These are phyloP conservation scores for Cucumis sativus DNA, from an alignment of 306 rosid species.

Conservation along the genomic window Cucumber_9930_V3 NC_026655.2:4042501-4043000, in stretches of 20 bases:
- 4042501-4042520: constrained; percentile 51
- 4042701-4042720: neutral
- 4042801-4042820: neutral
- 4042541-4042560: constrained; percentile 20
- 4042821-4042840: neutral
- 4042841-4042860: too few relatives aligned
- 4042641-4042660: neutral
- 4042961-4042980: too few relatives aligned
- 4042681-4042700: too few relatives aligned
- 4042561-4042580: neutral
- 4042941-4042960: too few relatives aligned
- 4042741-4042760: neutral
- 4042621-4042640: neutral
- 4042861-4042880: too few relatives aligned
- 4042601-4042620: neutral
- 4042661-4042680: neutral
- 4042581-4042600: neutral
- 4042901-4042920: too few relatives aligned
- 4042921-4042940: too few relatives aligned
- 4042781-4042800: neutral
- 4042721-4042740: neutral
- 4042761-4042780: neutral
- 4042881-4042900: too few relatives aligned
- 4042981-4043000: too few relatives aligned
- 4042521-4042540: constrained; percentile 42